Base-by-base conservation (phyloP, 192 early-diverging fungal genomes). In the Coemansia sp. region DNA sequence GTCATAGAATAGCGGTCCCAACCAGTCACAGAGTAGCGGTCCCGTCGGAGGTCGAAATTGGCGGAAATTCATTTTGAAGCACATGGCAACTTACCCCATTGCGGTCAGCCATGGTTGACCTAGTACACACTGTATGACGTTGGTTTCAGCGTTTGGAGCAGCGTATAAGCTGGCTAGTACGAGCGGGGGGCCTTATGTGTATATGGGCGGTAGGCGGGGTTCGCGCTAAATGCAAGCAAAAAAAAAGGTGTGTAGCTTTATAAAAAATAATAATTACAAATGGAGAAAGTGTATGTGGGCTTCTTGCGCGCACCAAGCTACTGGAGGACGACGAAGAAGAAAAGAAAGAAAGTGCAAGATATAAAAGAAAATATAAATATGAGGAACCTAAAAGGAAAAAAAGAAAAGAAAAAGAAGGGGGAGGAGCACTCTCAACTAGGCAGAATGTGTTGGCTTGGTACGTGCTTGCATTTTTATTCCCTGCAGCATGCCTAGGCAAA, bases 101-200 rank as follows among this genome's bases (percentile, higher is more conserved):
- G 73, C 60, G 60, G 65, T 69, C 73, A 53, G 40, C 77, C 77
- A 79, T 79, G 24, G 53, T 36, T 33, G 44, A 61, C 17, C 41
- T 44, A 35, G 39, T 27, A 21, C 31, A 13, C 40, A 16, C n/a
- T 37, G 19, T 8, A 36, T 19, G n/a, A 7, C 14, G 37, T 19
- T 27, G 35, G 36, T 56, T 34, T 59, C 57, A 14, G 21, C 46
- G 31, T 7, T 50, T 21, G 46, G 46, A n/a, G 46, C 46, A 50
- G 46, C 46, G 46, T 24, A 7, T 21, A 24, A 24, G 19, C 46
- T 50, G 21, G 46, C 46, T 50, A 9, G 24, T 29, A 54, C 16
- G 24, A 29, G n/a, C 19, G 24, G 24, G 24, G 48, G 11, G 31
- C 53, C 16, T 9, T 65, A 48, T n/a, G 27, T 48, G 45, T 34